A percentile compares a stretch with the other conserved stretches of the same genome.
Evolutionary conservation across 352 stramenopile species (phyloP).

Genomic region (Pythium aphanidermatum): DNA sequence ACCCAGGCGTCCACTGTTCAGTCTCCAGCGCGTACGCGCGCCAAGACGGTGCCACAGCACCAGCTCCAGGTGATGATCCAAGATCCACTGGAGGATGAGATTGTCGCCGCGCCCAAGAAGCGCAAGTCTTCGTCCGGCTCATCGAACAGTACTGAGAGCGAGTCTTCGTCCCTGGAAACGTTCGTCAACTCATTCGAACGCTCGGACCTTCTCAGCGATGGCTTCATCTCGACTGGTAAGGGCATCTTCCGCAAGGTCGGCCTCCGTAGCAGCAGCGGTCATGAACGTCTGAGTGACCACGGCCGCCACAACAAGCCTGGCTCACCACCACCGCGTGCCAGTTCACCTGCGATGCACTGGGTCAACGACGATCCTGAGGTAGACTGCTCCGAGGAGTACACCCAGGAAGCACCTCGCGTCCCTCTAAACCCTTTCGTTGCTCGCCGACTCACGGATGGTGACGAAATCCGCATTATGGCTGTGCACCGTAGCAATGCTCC

Average conservation of each 20-base stretch:
- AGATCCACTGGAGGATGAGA: constrained; percentile 18
- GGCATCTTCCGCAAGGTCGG: constrained; percentile 83
- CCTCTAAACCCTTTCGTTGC: constrained; percentile 81
- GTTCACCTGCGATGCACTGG: constrained; percentile 20
- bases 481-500: constrained; percentile 59
- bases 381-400: constrained; percentile 60
- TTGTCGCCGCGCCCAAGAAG: constrained; percentile 17
- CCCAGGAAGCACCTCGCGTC: constrained; percentile 64
- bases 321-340: constrained; percentile 23
- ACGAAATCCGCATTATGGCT: constrained; percentile 78
- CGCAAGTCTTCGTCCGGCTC: constrained; percentile 52
- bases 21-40: constrained; percentile 9
- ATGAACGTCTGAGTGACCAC: constrained; percentile 17
- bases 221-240: constrained; percentile 84
- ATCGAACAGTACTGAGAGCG: constrained; percentile 36
- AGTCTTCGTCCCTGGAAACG: constrained; percentile 32
- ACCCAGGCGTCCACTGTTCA: too few relatives aligned
- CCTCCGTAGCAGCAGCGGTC: constrained; percentile 36
- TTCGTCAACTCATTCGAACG: constrained; percentile 39
- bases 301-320: constrained; percentile 22
- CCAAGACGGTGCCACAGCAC: constrained; percentile 13
- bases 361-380: constrained; percentile 30
- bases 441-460: constrained; percentile 69
- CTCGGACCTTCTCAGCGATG: constrained; percentile 52
- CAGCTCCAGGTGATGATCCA: constrained; percentile 10